phyloP scores from a whole-genome alignment of 164 flowering plant genomes.

The Buxus sempervirens region DNA sequence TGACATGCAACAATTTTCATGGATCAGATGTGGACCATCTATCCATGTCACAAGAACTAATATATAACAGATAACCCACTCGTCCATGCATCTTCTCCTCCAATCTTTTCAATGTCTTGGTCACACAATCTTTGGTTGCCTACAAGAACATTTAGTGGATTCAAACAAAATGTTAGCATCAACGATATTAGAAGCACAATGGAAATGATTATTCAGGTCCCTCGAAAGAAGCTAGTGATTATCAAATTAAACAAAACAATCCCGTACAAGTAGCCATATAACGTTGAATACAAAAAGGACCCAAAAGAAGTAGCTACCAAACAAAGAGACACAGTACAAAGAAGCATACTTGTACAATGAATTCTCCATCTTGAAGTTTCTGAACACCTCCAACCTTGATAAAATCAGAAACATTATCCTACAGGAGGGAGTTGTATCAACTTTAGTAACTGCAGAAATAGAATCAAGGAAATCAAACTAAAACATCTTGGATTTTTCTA shows the following conservation, averaged over 20 bases:
- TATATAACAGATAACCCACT: constrained; percentile 40
- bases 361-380: constrained; percentile 96
- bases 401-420: constrained; percentile 95
- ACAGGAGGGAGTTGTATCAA: constrained; percentile 7
- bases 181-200: neutral
- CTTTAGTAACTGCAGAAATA: neutral
- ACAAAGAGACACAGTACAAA: neutral
- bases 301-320: neutral
- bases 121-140: constrained; percentile 97
- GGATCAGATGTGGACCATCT: neutral
- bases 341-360: constrained; percentile 84
- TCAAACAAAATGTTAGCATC: neutral
- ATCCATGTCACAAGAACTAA: neutral
- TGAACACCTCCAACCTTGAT: constrained; percentile 96
- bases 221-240: neutral
- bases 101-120: constrained; percentile 91
- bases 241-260: neutral
- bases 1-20: neutral
- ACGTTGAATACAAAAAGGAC: neutral
- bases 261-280: neutral
- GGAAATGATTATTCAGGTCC: neutral
- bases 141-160: constrained; percentile 25
- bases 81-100: constrained; percentile 94
- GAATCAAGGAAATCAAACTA: neutral
- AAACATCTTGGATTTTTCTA: neutral